phyloP scores from a whole-genome alignment of 2,329 filamentous ascomycete genomes.

The Aureobasidium sp. region DNA sequence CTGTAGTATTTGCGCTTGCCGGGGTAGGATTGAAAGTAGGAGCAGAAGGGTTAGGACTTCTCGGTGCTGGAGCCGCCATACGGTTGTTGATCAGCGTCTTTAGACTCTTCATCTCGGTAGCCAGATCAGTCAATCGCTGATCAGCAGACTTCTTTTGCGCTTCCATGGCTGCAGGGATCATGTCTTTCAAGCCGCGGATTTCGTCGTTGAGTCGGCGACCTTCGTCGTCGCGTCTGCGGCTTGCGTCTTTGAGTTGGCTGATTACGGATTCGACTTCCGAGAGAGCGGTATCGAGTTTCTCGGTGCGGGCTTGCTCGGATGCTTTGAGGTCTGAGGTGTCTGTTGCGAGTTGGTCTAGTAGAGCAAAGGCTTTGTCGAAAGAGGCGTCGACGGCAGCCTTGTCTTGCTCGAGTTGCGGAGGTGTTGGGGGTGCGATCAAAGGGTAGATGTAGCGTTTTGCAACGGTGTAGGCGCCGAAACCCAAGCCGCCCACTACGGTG shows the following conservation, averaged over 20 bases:
- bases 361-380: conserved; percentile 82
- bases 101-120: conserved; percentile 79
- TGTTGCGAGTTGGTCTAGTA: conserved; percentile 84
- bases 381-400: conserved; percentile 88
- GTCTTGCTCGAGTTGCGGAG: conserved; percentile 87
- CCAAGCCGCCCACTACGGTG: conserved; percentile 80
- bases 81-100: conserved; percentile 74
- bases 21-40: conserved; percentile 4
- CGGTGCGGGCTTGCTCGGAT: conserved; percentile 75
- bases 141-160: conserved; percentile 81
- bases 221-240: conserved; percentile 77
- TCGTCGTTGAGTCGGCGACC: conserved; percentile 79
- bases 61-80: conserved; percentile 30
- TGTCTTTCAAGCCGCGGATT: conserved; percentile 69
- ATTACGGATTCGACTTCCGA: conserved; percentile 79
- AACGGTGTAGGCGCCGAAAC: conserved; percentile 80
- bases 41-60: background rate
- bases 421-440: conserved; percentile 84
- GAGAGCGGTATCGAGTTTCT: conserved; percentile 72
- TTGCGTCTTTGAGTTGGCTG: conserved; percentile 69
- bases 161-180: conserved; percentile 81
- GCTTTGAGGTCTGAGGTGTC: conserved; percentile 85
- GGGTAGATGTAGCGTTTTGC: conserved; percentile 91
- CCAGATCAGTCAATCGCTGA: conserved; percentile 72
- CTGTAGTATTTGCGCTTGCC: background rate